These are phyloP conservation scores for Phaffomyces opuntiae DNA, from an alignment of 805 yeast species.

Conservation along the genomic window DNA sequence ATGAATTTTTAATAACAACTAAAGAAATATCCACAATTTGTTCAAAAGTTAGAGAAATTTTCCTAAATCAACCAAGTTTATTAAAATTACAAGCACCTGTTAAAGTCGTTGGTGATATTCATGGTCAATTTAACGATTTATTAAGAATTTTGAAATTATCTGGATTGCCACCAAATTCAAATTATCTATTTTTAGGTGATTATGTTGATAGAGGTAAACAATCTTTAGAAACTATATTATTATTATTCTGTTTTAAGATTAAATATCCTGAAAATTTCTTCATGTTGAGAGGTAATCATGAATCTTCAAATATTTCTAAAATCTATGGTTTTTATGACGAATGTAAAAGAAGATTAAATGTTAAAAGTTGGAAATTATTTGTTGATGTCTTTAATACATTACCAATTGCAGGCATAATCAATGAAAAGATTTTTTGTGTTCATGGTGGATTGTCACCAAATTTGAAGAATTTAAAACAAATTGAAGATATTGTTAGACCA, in stretches of 20 bases:
- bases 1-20: conserved; percentile 19
- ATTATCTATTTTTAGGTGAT: conserved; percentile 90
- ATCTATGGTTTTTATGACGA: conserved; percentile 98
- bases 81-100: conserved; percentile 76
- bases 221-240: conserved; percentile 82
- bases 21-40: conserved; percentile 79
- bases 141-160: conserved; percentile 89
- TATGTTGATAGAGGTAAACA: conserved; percentile 98
- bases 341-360: conserved; percentile 87
- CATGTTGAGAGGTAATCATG: conserved; percentile 91
- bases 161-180: conserved; percentile 94
- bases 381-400: conserved; percentile 92
- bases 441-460: conserved; percentile 83
- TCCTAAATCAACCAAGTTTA: conserved; percentile 82
- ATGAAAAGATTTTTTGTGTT: conserved; percentile 87
- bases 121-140: conserved; percentile 92
- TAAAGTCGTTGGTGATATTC: conserved; percentile 87
- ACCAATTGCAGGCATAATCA: conserved; percentile 94
- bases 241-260: conserved; percentile 86
- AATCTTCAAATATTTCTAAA: conserved; percentile 93
- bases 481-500: conserved; percentile 67
- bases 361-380: conserved; percentile 90
- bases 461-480: conserved; percentile 55
- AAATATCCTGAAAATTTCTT: conserved; percentile 96
- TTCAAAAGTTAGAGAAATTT: conserved; percentile 79